Evolutionary conservation across 768 basidiomycete genomes (phyloP), one percentile per base, ranked within the genome.

Genomic region (Mycena latifolia): DNA sequence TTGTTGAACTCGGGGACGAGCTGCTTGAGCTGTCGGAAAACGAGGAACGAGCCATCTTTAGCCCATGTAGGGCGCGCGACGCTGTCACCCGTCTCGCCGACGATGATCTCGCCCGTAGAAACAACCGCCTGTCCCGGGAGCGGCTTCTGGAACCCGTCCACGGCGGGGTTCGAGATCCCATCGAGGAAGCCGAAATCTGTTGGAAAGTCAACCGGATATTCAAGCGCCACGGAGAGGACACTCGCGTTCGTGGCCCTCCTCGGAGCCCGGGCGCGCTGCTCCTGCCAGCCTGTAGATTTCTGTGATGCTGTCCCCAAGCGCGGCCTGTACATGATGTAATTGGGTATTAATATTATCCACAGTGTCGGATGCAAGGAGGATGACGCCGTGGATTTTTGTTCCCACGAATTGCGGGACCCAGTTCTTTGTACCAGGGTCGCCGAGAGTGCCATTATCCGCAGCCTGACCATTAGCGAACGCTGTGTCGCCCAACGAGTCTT

Each of bases 1-100:
- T 69, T 50, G 62, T 77, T 66, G 62, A 77, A 78, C 55, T 79
- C 76, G 6, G 77, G 76, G 9, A 79, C 73, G 48, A 73, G 69
- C 61, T 79, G 79, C 41, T 76, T 56, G 20, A 81, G 73, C 50
- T 81, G 74, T 50, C 78, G 70, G 71, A 77, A 79, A 5, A 72
- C 78, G 48, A 81, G 67, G 69, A 80, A 77, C 0, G 76, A 75
- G 3, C 78, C 78, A 39, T 78, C 75, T 55, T 71, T 71, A 9
- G 72, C 69, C 73, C 73, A 74, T 0, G 41, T 4, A 3, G 73
- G 73, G 24, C 73, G 73, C 7, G 46, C 41, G 27, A 31, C 28
- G 24, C 50, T 45, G 37, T 77, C 73, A 12, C 74, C 66, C 22
- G 55, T 63, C 55, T 79, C 77, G 10, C 77, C 77, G 8, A 73